Base-by-base conservation (phyloP, 2,329 filamentous ascomycete species). In the Zelopaecilomyces penicillatus region DNA sequence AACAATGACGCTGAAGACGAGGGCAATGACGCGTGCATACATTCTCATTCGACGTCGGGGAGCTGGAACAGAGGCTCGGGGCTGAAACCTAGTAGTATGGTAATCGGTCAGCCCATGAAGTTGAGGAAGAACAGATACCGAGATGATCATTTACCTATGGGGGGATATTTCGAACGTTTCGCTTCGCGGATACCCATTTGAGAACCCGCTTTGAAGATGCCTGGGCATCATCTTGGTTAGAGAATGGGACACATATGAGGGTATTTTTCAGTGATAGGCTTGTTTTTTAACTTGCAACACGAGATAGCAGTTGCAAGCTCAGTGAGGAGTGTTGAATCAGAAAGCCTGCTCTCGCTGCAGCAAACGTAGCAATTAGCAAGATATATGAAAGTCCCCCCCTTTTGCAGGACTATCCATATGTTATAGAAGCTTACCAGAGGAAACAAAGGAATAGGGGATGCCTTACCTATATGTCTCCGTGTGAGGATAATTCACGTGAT, bases 81-180 rank as follows among this genome's bases (percentile, higher is more conserved):
- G 87, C 66, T 93, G 87, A 57, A 94, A 96, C 43, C 64, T 66
- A 39, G n/a, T 33, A 43, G n/a, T 19, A 34, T n/a, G 34, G 32
- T 33, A 41, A 38, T 41, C 29, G 5, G 28, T 26, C n/a, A 6
- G 10, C 19, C 28, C 34, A 36, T 12, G 42, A 19, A 38, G 31
- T 27, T 5, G 27, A 30, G 33, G 30, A 9, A 30, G 2, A 34
- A 9, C n/a, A 12, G 5, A 12, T 12, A 12, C 9, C 6, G 35
- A 35, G 31, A 40, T 12, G 8, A 29, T 19, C 9, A 33, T 27
- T 59, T 78, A 95, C 85, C 87, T 86, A 65, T 95, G 88, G 55
- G 88, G 87, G 55, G 87, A 88, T 59, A 94, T 90, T 54, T 88
- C 87, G 63, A 95, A 91, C 38, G 84, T 86, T 60, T 83, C 83